A percentile compares a stretch with the other conserved stretches of the same genome.
Evolutionary conservation across 352 stramenopile species (phyloP).

Genomic region (Phytophthora pini): DNA sequence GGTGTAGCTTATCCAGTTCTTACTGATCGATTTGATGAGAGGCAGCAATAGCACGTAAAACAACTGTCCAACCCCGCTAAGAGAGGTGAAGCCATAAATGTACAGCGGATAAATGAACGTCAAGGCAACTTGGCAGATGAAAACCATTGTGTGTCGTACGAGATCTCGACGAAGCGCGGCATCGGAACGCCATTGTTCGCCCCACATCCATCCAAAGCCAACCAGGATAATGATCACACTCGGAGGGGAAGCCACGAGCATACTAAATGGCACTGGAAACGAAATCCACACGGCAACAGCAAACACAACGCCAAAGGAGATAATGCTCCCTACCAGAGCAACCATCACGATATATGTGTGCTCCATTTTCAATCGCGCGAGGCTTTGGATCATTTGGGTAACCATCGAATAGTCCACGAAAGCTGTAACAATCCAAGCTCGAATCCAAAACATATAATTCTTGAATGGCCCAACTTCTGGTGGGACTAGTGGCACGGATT

Average conservation of each 20-base stretch:
- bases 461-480: constrained; percentile 3
- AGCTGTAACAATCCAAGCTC: constrained; percentile 7
- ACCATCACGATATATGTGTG: constrained; percentile 10
- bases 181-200: constrained; percentile 11
- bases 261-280: constrained; percentile 27
- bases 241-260: constrained; percentile 25
- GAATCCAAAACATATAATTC: constrained; percentile 19
- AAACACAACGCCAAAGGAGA: constrained; percentile 12
- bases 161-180: constrained; percentile 13
- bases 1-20: constrained; percentile 30
- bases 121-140: constrained; percentile 29
- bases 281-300: constrained; percentile 5
- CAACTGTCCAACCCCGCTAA: constrained; percentile 7
- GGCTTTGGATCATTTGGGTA: constrained; percentile 6
- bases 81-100: constrained; percentile 24
- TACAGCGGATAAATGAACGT: constrained; percentile 38
- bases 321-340: background rate
- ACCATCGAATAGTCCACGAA: constrained; percentile 14
- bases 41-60: constrained; percentile 7
- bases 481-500: constrained; percentile 9
- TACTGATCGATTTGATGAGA: constrained; percentile 17
- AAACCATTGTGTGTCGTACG: constrained; percentile 14
- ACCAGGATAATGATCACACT: constrained; percentile 16
- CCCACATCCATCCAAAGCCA: constrained; percentile 14
- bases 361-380: constrained; percentile 16